Base-by-base conservation (phyloP, 1,284 basidiomycete species). In the Megacollybia platyphylla region DNA sequence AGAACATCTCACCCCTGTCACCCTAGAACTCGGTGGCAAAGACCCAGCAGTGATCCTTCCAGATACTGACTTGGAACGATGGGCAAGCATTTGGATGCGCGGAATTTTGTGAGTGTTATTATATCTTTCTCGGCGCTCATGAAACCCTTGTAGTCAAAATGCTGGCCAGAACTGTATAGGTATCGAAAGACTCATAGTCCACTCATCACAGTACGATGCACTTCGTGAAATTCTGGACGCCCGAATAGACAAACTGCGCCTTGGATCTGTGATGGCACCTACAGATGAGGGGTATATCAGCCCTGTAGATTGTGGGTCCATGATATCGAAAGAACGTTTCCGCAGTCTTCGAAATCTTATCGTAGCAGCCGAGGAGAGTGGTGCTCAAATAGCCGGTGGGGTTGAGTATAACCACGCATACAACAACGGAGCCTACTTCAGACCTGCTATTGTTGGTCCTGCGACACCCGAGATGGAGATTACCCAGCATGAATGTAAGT, bases 91-190 rank as follows among this genome's bases (percentile, higher is more conserved):
- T 27, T 81, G 79, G 75, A 82, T 94, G 79, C 81, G 90, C 40
- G 89, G 87, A 35, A 73, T 87, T 43, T 94, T 87, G 87, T 91
- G 59, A 60, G 87, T 70, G n/a, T 9, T 43, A 32, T 24, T 49
- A 9, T 29, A 9, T 4, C 42, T 20, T 31, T 27, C 9, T 36
- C 8, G 27, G 11, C 37, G 18, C 28, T 13, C 15, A 40, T 27
- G 45, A 26, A 28, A 31, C 28, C 26, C 13, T 31, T 38, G 36
- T 54, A 89, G 87, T 67, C 89, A 92, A 68, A 90, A 89, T 48
- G 74, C 76, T 35, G 94, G 94, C 11, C 94, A 97, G 63, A 97
- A 97, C 58, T 98, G 94, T 58, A 94, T 96, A 51, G 92, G 93
- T 24, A 87, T 94, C 46, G 94, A 98, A 60, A 77, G 92, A 0